Base-by-base conservation (phyloP, 2,329 filamentous ascomycete genomes). In the Zymoseptoria brevis region DNA sequence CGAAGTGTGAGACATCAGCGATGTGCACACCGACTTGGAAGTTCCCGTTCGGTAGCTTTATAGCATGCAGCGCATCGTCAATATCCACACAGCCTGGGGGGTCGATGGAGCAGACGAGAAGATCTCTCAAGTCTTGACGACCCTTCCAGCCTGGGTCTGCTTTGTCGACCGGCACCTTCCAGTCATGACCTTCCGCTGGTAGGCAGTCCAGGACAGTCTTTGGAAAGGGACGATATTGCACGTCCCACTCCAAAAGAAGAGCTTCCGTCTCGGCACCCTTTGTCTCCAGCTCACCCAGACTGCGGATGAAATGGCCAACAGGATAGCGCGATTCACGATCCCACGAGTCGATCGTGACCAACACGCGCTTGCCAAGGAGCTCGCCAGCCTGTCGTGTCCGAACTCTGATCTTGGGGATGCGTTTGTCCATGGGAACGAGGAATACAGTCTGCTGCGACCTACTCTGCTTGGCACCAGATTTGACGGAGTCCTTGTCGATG, bases 201-300 rank as follows among this genome's bases (percentile, higher is more conserved):
- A 99, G 79, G 71, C 94, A 99, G 73, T 99, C 92, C 56, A 99
- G 77, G 4, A 99, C 93, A 0, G 91, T 89, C 75, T 96, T 96
- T 4, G 94, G 92, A 74, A 99, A 99, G 0, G 94, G 94, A 58
- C 93, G 85, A 75, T 99, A 99, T 73, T 99, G 94, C 2, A 99
- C 94, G 71, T 99, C 94, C 76, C 92, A 96, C 73, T 99, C 94
- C 26, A 99, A 81, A 9, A 99, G 79, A 51, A 99, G 78, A 19
- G 94, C 94, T 74, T 99, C 94, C 0, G 94, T 99, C 77, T 97
- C 94, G 7, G 94, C 94, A n/a, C 89, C 90, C 74, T 99, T 97
- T 5, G 89, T 96, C 75, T 99, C 94, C 53, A 99, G 77, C 73
- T 96, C 92, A 64, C 94, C 94, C 8, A 99, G 78, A 22, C 91